Base-by-base conservation (phyloP, 2,329 filamentous ascomycete species). In the Monosporascus sp. region DNA sequence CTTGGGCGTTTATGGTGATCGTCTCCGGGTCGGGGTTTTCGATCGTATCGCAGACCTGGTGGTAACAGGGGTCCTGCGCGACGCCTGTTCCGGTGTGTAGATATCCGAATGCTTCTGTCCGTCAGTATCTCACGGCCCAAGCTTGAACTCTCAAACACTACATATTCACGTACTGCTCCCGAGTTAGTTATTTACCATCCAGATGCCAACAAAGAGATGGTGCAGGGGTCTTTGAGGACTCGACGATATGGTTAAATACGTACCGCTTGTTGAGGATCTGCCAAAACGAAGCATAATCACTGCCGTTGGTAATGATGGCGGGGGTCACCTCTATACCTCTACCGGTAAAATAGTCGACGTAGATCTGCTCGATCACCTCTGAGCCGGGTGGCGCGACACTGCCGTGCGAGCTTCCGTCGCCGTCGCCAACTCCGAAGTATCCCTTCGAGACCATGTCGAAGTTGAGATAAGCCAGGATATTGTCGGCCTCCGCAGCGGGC, bases 211-310 rank as follows among this genome's bases (percentile, higher is more conserved):
- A 24, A 3, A 14, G 20, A 17, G 14, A 11, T 2, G 14, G 3
- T 44, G 2, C 5, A 25, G 14, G 20, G 3, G 20, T 8, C 7
- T 3, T 44, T 25, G 18, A 44, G 15, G 20, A 6, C n/a, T 44
- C 14, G 22, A 24, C 7, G n/a, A 4, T 1, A 14, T 2, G 31
- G 14, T 5, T 22, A 24, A 44, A 24, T 15, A 25, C 41, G 41
- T 44, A 44, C 41, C 41, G 68, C 51, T 70, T 71, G 41, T 61
- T 56, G 5, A 71, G 61, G 3, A 59, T 57, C 39, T 60, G 57
- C 65, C 70, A 68, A 56, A 71, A 72, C 6, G 67, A 48, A 45
- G 77, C 80, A 57, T 86, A 85, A 62, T 86, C 83, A 7, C 76
- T 82, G 47, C 82, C 64, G 7, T 66, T 68, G 0, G 68, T 67